Base-by-base conservation (phyloP, 352 stramenopile species). In the Globisporangium nagaii region DNA sequence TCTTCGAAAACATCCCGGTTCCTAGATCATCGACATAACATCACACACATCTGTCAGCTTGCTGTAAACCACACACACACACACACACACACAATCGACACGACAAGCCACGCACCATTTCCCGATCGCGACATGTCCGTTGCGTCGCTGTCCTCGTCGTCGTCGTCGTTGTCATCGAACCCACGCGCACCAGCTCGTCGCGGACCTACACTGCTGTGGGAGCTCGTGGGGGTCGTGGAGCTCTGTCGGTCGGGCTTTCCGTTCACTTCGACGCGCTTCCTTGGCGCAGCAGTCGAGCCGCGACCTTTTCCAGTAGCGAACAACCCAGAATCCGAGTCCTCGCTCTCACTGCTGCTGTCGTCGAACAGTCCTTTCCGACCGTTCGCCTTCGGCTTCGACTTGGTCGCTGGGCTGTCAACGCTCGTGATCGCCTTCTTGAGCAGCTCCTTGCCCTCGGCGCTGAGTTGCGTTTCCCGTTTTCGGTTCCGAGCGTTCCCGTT, bases 331-430 rank as follows among this genome's bases (percentile, higher is more conserved):
- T 85, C 72, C 1, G 65, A 78, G 43, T 79, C 71, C 28, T 80
- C 71, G 20, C 53, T 62, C 19, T 65, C 58, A 34, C 72, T 84
- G 65, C 68, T 84, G 47, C 81, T 94, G 32, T 90, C 83, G 58
- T 94, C 84, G 63, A 94, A 94, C 1, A 94, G 58, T 5, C 81
- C 81, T 43, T 73, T 87, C 2, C 81, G 73, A 44, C 75, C 73
- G 7, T 71, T 40, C 48, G 60, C 63, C 13, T 56, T 13, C 13
- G 71, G 70, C 20, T 66, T 75, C n/a, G 50, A 46, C 19, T 44
- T 60, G 35, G 35, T 55, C 48, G 32, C 42, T 19, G 53, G 31
- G 11, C 25, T 37, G 15, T 65, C 60, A 41, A 69, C 66, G n/a
- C 47, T 46, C 15, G 55, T 56, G 20, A 91, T 84, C 9, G 78